Evolutionary conservation across 2,329 filamentous ascomycete genomes (phyloP).

Genomic region (Fusarium brevicatenulatum): DNA sequence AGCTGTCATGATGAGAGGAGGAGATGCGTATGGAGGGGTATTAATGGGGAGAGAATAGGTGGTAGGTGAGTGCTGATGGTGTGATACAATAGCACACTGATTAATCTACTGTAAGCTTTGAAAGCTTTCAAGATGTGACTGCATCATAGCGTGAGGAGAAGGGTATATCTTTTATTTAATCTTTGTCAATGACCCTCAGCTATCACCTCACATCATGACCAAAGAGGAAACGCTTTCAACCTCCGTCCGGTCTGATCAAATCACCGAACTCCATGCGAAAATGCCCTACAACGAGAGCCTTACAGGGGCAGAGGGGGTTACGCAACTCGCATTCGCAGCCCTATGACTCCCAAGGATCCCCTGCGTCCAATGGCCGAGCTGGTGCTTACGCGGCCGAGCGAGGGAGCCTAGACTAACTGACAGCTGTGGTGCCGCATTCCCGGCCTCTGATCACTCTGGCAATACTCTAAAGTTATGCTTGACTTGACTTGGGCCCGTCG

Average conservation of each 20-base stretch:
- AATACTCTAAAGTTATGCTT: constrained; percentile 22
- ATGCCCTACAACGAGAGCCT: constrained; percentile 2
- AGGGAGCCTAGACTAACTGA: constrained; percentile 21
- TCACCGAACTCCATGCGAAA: neutral
- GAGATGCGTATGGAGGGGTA: neutral
- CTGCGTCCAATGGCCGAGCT: constrained; percentile 22
- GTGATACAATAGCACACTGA: neutral
- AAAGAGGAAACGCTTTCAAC: neutral
- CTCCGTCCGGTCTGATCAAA: neutral
- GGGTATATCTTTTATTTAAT: constrained; percentile 23
- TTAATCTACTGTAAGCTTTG: neutral
- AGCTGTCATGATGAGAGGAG: constrained; percentile 27
- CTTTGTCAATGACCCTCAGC: neutral
- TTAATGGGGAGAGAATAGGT: neutral
- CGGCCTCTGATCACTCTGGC: neutral
- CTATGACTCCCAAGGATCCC: constrained; percentile 36
- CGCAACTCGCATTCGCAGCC: constrained; percentile 40
- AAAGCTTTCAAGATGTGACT: neutral
- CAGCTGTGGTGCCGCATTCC: constrained; percentile 17
- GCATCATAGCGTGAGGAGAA: neutral
- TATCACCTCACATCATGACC: constrained; percentile 1
- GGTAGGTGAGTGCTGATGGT: neutral
- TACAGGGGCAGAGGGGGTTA: constrained; percentile 16
- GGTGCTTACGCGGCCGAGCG: constrained; percentile 39
- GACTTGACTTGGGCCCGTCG: neutral